Base-by-base conservation (phyloP, 2,329 filamentous ascomycete species). In the Stachybotrys echinatus region DNA sequence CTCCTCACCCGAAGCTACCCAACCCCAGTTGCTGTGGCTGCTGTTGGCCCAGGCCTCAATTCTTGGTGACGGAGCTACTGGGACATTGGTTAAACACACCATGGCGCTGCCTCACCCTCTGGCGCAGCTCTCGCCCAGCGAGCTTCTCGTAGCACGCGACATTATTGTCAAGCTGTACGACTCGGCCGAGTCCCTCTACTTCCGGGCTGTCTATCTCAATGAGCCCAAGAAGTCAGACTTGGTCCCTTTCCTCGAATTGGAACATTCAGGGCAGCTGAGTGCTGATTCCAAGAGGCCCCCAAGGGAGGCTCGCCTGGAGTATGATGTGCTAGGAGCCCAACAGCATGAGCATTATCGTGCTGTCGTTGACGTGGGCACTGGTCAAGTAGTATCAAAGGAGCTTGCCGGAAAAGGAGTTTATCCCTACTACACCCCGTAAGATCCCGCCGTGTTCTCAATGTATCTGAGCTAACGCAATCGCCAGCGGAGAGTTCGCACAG, bases 171-270 rank as follows among this genome's bases (percentile, higher is more conserved):
- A 68, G 34, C 50, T 55, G 8, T 55, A 66, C 18, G 54, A 51
- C 17, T 2, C 57, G 17, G 52, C 54, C 5, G 51, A 52, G 3
- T 47, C 58, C 12, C 52, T 72, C 21, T 67, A 61, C 53, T 73
- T 71, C 72, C 86, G 88, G 59, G 74, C 77, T 47, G 79, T 89
- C 37, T 84, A 78, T 45, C 70, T 86, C 6, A 71, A 84, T 40
- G 83, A 88, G 55, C 83, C 84, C 2, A 69, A 74, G 23, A 87
- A 85, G 65, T 69, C 69, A 37, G 73, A 80, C 37, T 72, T 85
- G 7, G 61, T 83, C 6, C 74, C 74, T 2, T 87, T 84, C 58
- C 70, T 87, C 20, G 78, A 83, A 45, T 80, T 80, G 4, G 84
- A 87, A 60, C 77, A 84, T 54, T 70, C 68, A n/a, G 76, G 77